Conservation (phyloP, 331 rosid species). For the Cydonia oblonga region DNA sequence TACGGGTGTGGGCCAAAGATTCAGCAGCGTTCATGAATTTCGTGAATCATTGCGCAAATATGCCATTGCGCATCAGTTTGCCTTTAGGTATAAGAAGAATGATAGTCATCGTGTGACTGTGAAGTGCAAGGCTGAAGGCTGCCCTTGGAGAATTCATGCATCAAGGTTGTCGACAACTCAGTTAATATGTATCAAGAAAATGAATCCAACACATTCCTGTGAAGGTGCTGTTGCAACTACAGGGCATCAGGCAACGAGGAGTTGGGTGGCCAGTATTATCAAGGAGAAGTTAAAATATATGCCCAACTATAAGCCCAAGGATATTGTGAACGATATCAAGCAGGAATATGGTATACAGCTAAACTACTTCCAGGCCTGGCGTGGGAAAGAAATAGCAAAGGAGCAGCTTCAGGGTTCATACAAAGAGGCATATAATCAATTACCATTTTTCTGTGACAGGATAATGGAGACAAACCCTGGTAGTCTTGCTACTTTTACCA, state of each 20-base stretch:
- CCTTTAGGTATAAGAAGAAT: slow-evolving; percentile 86
- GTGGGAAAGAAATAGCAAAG: slow-evolving; percentile 97
- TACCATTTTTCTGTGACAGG: slow-evolving; percentile 71
- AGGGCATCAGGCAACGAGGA: slow-evolving; percentile 96
- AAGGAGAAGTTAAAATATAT: slow-evolving; percentile 75
- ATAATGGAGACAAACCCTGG: slow-evolving; percentile 90
- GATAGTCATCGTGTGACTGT: slow-evolving; percentile 98
- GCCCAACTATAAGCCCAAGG: slow-evolving; percentile 93
- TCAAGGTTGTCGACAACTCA: slow-evolving; percentile 89
- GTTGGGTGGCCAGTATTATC: slow-evolving; percentile 95
- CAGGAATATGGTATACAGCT: slow-evolving; percentile 89
- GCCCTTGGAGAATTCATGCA: slow-evolving; percentile 98
- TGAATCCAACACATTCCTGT: slow-evolving; percentile 73
- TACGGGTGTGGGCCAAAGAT: slow-evolving; percentile 85
- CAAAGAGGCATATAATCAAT: slow-evolving; percentile 78
- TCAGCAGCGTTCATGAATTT: slow-evolving; percentile 76
- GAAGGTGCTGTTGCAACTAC: slow-evolving; percentile 84
- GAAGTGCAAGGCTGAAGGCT: slow-evolving; percentile 92
- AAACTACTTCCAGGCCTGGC: slow-evolving; percentile 98
- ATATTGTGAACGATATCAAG: slow-evolving; percentile 85
- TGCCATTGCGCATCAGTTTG: slow-evolving; percentile 93
- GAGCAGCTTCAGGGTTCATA: slow-evolving; percentile 98
- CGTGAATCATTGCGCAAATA: slow-evolving; percentile 84
- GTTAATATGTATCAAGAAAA: slow-evolving; percentile 84
- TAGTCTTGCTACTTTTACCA: slow-evolving; percentile 69